These are phyloP conservation scores for Breynia disticha DNA, from an alignment of 441 rosid species.

Conservation along the genomic window DNA sequence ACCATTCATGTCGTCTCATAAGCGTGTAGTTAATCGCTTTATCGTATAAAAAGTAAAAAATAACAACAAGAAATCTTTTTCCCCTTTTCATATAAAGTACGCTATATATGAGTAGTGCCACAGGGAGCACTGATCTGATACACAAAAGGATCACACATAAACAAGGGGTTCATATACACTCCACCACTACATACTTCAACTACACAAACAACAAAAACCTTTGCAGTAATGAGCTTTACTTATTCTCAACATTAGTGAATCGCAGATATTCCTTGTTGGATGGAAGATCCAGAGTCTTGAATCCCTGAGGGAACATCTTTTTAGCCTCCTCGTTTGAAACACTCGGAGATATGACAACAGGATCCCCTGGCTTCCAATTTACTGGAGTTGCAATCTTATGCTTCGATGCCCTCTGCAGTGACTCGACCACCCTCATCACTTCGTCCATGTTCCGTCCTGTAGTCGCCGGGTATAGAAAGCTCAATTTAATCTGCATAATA, in stretches of 20 bases:
- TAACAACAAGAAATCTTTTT: too few species aligned
- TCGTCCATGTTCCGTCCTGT: constrained; percentile 83
- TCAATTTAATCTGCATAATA: constrained; percentile 44
- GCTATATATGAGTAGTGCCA: too few species aligned
- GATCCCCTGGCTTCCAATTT: constrained; percentile 72
- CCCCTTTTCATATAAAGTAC: too few species aligned
- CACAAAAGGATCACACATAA: too few species aligned
- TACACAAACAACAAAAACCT: too few species aligned
- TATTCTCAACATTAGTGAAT: constrained; percentile 26
- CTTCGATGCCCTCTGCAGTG: constrained; percentile 37
- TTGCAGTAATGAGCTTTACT: not conserved
- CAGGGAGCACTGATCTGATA: too few species aligned
- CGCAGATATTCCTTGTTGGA: constrained; percentile 58
- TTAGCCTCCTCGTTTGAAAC: constrained; percentile 54
- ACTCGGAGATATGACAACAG: constrained; percentile 49
- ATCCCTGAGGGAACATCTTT: constrained; percentile 53
- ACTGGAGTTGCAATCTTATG: constrained; percentile 51
- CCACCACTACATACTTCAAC: too few species aligned
- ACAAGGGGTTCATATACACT: too few species aligned
- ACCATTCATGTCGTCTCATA: too few species aligned
- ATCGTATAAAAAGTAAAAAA: too few species aligned
- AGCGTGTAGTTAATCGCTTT: too few species aligned
- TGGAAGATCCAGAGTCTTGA: constrained; percentile 45
- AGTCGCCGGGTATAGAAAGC: constrained; percentile 64
- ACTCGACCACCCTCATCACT: constrained; percentile 64